Conservation (phyloP, 805 yeast species). For the Suhomyces vadensis region DNA sequence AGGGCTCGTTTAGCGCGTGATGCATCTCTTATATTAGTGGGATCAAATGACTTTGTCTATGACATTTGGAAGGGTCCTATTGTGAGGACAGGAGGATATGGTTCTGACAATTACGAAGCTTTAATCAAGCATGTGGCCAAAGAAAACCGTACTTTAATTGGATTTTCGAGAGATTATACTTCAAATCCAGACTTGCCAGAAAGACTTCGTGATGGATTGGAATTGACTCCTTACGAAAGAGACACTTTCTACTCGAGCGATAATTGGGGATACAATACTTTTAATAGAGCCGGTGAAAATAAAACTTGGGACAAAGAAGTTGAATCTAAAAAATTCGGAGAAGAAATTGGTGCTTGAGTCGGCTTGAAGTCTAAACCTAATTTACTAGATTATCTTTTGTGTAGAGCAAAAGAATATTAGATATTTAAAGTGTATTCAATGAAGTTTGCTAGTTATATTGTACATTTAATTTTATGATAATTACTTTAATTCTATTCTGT, state of each 20-base stretch:
- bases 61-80: slow-evolving; percentile 37
- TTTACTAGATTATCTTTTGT: too few relatives aligned
- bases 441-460: too few relatives aligned
- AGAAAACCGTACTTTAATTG: slow-evolving; percentile 30
- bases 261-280: slow-evolving; percentile 22
- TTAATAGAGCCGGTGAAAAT: too few relatives aligned
- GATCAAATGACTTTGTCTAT: slow-evolving; percentile 22
- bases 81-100: slow-evolving; percentile 24
- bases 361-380: too few relatives aligned
- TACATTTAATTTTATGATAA: too few relatives aligned
- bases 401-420: too few relatives aligned
- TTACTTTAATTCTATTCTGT: too few relatives aligned
- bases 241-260: slow-evolving; percentile 44
- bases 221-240: slow-evolving; percentile 48
- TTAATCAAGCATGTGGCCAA: slow-evolving; percentile 7
- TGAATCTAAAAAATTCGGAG: too few relatives aligned
- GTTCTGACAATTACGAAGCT: slow-evolving; percentile 19
- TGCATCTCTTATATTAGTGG: slow-evolving; percentile 22
- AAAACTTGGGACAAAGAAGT: too few relatives aligned
- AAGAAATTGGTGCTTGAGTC: too few relatives aligned
- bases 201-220: slow-evolving; percentile 42
- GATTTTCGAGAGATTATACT: slow-evolving; percentile 50
- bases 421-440: too few relatives aligned
- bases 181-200: slow-evolving; percentile 57
- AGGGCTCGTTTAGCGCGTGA: slow-evolving; percentile 12